phyloP scores from a whole-genome alignment of 805 yeast species.

The Martiniozyma abietophila region DNA sequence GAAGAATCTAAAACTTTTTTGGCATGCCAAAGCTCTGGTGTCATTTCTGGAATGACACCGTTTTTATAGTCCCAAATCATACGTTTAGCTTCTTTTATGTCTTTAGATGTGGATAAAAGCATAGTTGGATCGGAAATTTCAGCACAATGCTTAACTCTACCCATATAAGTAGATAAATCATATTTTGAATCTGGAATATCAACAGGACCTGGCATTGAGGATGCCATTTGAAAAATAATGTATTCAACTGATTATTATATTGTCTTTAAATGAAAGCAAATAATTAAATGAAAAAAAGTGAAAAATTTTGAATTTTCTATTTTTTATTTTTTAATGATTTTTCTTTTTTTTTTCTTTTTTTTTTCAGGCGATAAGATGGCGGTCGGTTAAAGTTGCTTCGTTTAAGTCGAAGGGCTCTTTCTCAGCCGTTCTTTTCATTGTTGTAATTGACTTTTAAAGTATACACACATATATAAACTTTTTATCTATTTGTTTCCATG shows the following conservation, averaged over 20 bases:
- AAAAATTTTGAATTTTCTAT: too few species aligned
- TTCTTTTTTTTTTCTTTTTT: too few species aligned
- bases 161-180: constrained; percentile 80
- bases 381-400: too few species aligned
- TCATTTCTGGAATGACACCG: constrained; percentile 55
- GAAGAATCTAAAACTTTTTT: constrained; percentile 84
- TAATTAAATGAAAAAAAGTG: too few species aligned
- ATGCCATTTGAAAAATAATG: constrained; percentile 62
- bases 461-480: background rate
- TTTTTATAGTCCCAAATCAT: constrained; percentile 63
- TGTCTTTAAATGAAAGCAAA: too few species aligned
- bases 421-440: too few species aligned
- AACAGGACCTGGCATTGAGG: constrained; percentile 76
- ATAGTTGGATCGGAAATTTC: constrained; percentile 88
- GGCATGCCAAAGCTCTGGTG: constrained; percentile 82
- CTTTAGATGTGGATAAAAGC: constrained; percentile 61
- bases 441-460: background rate
- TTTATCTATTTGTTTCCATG: too few species aligned
- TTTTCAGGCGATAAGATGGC: too few species aligned
- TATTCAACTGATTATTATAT: too few species aligned
- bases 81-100: constrained; percentile 55
- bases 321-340: too few species aligned
- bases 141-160: constrained; percentile 90
- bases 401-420: too few species aligned
- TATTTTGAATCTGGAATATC: constrained; percentile 71